phyloP scores from a whole-genome alignment of 352 stramenopile species.

The Phytophthora sansomeana region DNA sequence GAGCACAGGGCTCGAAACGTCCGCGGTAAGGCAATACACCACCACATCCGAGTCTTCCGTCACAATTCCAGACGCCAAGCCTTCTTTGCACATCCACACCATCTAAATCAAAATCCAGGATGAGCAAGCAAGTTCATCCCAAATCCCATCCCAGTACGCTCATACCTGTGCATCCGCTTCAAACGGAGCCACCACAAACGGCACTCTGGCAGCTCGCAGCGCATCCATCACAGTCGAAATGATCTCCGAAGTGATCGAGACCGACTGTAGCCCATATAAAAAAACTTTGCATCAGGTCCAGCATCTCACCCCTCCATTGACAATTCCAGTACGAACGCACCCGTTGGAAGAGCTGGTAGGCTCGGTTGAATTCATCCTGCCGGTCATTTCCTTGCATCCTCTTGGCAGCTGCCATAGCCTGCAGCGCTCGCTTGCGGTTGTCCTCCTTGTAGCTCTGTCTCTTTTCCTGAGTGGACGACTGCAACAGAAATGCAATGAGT shows the following conservation, averaged over 20 bases:
- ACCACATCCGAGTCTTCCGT: conserved; percentile 86
- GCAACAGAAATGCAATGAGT: not conserved
- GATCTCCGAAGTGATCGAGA: conserved; percentile 73
- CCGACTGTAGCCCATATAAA: conserved; percentile 38
- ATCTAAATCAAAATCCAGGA: conserved; percentile 43
- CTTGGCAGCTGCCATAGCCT: conserved; percentile 59
- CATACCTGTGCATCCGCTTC: conserved; percentile 73
- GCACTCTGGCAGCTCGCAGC: conserved; percentile 49
- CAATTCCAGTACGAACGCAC: conserved; percentile 23
- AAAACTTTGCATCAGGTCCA: not conserved
- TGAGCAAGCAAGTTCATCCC: not conserved
- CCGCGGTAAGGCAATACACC: conserved; percentile 72
- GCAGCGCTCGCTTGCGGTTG: conserved; percentile 58
- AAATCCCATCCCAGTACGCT: not conserved
- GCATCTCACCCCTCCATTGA: not conserved
- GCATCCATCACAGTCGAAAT: conserved; percentile 66
- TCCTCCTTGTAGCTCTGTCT: conserved; percentile 63
- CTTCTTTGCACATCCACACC: conserved; percentile 82
- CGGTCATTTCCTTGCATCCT: conserved; percentile 54
- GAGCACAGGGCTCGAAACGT: conserved; percentile 61
- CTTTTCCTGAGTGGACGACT: conserved; percentile 78
- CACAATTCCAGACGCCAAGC: conserved; percentile 67
- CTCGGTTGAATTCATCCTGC: conserved; percentile 63
- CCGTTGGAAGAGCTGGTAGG: conserved; percentile 66
- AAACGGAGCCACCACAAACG: conserved; percentile 78